Conservation (phyloP, 306 rosid species). For the Castanea mollissima region DNA sequence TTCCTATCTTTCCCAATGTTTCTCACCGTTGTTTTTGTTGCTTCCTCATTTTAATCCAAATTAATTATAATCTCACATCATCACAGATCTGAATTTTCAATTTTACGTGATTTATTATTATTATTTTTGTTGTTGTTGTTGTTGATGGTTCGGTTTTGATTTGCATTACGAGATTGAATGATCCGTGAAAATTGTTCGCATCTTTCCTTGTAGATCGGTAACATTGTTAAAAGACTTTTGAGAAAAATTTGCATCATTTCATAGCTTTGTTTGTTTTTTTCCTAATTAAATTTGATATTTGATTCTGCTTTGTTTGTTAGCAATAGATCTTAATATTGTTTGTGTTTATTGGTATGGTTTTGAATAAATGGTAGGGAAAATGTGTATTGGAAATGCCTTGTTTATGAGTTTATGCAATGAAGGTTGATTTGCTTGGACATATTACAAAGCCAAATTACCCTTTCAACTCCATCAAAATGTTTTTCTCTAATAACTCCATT, state of each 20-base stretch:
- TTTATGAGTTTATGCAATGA: background rate
- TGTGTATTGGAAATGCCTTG: background rate
- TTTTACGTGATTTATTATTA: background rate
- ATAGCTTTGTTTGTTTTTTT: background rate
- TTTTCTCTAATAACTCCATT: no score
- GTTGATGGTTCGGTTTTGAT: background rate
- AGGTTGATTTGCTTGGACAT: no score
- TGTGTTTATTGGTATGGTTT: background rate
- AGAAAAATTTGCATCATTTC: background rate
- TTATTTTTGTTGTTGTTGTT: background rate
- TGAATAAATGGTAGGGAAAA: background rate
- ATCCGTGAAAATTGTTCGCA: background rate
- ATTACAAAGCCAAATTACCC: no score
- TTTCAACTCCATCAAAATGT: no score
- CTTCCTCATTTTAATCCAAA: background rate
- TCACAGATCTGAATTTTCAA: background rate
- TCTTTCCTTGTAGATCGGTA: background rate
- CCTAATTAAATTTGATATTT: background rate
- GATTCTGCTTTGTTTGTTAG: background rate
- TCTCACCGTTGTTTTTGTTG: background rate
- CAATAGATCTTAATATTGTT: background rate
- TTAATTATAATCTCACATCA: background rate
- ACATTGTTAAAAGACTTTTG: background rate
- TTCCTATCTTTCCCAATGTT: background rate
- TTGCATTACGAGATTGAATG: background rate